Base-by-base conservation (phyloP, 2,329 filamentous ascomycete species). In the Metarhizium brunneum region DNA sequence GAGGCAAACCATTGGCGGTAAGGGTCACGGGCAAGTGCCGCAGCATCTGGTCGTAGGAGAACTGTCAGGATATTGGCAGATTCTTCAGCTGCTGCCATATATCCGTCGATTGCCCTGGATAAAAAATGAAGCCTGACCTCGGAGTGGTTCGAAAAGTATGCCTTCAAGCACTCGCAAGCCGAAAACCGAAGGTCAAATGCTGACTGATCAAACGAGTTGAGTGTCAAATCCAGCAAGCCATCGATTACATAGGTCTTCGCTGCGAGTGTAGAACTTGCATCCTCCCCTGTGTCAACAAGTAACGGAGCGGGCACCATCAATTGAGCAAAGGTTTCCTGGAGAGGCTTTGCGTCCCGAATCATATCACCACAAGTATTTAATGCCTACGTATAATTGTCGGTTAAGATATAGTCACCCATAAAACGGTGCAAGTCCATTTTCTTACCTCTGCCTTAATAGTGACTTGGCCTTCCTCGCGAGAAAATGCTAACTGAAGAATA, bases 1-100 rank as follows among this genome's bases (percentile, higher is more conserved):
- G 89, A 85, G 4, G 94, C 92, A 69, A 97, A 92, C 88, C 92
- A 96, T 58, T 85, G 80, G 49, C 90, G 84, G 68, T 96, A 96
- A 0, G 92, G 90, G 66, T 99, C 94, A 42, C 78, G 77, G 18
- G 81, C 77, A n/a, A 80, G 73, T 47, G 82, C 76, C 18, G 78
- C 78, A 47, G 83, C 77, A 2, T 83, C 76, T 3, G 87, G 83
- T 32, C 83, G 81, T 45, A 97, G 77, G 25, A 99, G 74, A 4
- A 91, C 90, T 11, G 87, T 91, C 58, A 99, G 72, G 13, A 95
- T 88, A 68, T 99, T 99, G 13, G 91, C 87, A 4, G 88, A 87
- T 65, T 94, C 88, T 65, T 95, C 87, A 48, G 84, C 80, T 1
- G 87, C 88, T 45, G 85, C 85, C 52, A 79, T 75, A 68, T 96